phyloP scores from a whole-genome alignment of 1,284 basidiomycete genomes.

The Phlebopus sp. region DNA sequence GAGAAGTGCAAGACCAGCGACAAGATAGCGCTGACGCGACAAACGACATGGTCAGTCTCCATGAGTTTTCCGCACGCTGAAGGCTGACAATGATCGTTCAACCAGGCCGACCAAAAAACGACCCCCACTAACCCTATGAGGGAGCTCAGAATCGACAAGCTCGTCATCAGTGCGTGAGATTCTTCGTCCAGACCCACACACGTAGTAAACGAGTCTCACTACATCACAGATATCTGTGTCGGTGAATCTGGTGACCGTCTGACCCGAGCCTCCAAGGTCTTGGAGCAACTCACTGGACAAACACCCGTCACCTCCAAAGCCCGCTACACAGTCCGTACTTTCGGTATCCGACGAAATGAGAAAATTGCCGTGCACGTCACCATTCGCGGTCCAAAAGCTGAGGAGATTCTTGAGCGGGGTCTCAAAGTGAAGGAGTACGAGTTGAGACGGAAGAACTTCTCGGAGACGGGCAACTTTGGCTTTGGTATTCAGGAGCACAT shows the following conservation, averaged over 20 bases:
- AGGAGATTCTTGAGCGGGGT: constrained; percentile 99
- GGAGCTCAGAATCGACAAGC: constrained; percentile 97
- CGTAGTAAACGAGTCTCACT: neutral
- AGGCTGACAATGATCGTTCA: neutral
- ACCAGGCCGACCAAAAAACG: constrained; percentile 84
- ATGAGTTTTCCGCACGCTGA: too few species aligned
- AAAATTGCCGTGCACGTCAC: constrained; percentile 99
- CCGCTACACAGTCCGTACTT: constrained; percentile 98
- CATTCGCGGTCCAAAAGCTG: constrained; percentile 98
- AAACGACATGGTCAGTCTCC: constrained; percentile 27
- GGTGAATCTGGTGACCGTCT: constrained; percentile 99
- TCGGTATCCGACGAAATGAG: constrained; percentile 99
- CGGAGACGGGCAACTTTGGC: constrained; percentile 97
- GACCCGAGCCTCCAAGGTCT: constrained; percentile 98
- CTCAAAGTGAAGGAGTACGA: constrained; percentile 99
- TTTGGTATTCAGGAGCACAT: constrained; percentile 99
- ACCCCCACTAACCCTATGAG: constrained; percentile 91
- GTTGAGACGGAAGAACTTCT: constrained; percentile 91
- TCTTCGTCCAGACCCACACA: neutral
- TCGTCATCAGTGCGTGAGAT: constrained; percentile 90
- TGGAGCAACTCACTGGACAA: constrained; percentile 99
- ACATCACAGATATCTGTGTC: constrained; percentile 89
- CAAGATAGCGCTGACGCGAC: constrained; percentile 33
- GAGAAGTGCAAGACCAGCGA: constrained; percentile 21
- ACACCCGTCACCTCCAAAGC: constrained; percentile 99